Evolutionary conservation across 1,284 basidiomycete genomes (phyloP).

Genomic region (Ceratobasidium sp.): DNA sequence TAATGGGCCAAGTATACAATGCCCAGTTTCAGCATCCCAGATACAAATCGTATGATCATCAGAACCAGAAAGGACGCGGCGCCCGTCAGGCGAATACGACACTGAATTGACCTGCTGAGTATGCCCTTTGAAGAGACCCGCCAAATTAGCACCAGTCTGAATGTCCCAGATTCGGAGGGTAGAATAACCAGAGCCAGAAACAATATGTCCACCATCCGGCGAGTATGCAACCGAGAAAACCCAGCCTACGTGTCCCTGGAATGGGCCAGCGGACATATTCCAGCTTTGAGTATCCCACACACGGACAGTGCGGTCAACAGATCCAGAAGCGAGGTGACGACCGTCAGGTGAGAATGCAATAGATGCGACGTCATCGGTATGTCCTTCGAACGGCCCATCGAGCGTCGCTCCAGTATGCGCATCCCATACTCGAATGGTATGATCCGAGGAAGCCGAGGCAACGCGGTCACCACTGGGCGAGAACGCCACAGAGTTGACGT

Average conservation of each 20-base stretch:
- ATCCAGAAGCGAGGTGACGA: conserved; percentile 30
- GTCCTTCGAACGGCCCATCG: no score
- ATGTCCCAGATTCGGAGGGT: conserved; percentile 79
- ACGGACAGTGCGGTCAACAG: conserved; percentile 22
- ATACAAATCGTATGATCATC: not conserved
- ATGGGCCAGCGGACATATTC: no score
- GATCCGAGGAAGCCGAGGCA: no score
- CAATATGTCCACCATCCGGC: no score
- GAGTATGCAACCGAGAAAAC: no score
- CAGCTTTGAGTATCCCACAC: conserved; percentile 40
- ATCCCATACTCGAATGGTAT: no score
- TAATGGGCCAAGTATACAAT: not conserved
- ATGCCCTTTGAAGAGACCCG: not conserved
- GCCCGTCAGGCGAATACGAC: not conserved
- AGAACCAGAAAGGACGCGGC: conserved; percentile 7
- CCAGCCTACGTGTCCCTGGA: no score
- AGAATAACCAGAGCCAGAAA: no score
- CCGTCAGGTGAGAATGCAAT: conserved; percentile 74
- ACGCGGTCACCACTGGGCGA: conserved; percentile 84
- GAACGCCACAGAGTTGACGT: conserved; percentile 84
- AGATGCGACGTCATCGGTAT: conserved; percentile 79
- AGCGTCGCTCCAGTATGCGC: no score
- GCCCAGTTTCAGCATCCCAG: conserved; percentile 9
- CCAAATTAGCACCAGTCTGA: conserved; percentile 76
- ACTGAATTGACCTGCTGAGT: not conserved